Evolutionary conservation across 306 rosid species (phyloP), one percentile per base, ranked within the genome.

Genomic region (Geum urbanum): DNA sequence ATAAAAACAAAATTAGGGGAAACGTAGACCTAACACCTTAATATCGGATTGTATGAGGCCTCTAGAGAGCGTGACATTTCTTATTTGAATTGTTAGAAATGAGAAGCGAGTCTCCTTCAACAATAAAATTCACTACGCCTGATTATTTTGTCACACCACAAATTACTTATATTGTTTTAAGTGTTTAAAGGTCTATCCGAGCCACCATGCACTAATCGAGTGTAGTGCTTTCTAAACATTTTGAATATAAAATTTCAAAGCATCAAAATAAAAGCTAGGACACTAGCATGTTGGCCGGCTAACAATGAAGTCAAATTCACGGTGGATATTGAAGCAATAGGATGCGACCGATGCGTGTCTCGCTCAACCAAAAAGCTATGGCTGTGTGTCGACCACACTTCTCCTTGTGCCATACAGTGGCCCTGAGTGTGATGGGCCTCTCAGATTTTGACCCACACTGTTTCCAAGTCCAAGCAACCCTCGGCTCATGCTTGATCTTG

Each of bases 401-500:
- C 78, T 62, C 55, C 82, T 46, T 73, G 82, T 54, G 82, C 71
- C 70, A 4, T 1, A 60, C 74, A 5, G 71, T 14, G 56, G 68
- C 47, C 56, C 11, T 40, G 69, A 72, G 50, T 12, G 47, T 20
- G 77, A 78, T 51, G 19, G 65, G 59, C 74, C 67, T 57, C 12
- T 63, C 14, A 53, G 51, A 52, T 53, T 5, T 13, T 10, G n/a
- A n/a, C 27, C 63, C 66, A 46, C 6, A 22, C 44, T 16, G 11
- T 18, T 66, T 41, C 7, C 51, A n/a, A 27, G 48, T 72, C 63
- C 63, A 47, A 9, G 27, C 22, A 44, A 13, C 57, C 70, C 66
- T 24, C n/a, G n/a, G n/a, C n/a, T n/a, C n/a, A n/a, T n/a, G n/a
- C n/a, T n/a, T n/a, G n/a, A n/a, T n/a, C 69, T 74, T 56, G 49